Percentiles rank a stretch among this genome's conserved stretches.
phyloP scores from a whole-genome alignment of 1,284 basidiomycete genomes.

The Testicularia cyperi region DNA sequence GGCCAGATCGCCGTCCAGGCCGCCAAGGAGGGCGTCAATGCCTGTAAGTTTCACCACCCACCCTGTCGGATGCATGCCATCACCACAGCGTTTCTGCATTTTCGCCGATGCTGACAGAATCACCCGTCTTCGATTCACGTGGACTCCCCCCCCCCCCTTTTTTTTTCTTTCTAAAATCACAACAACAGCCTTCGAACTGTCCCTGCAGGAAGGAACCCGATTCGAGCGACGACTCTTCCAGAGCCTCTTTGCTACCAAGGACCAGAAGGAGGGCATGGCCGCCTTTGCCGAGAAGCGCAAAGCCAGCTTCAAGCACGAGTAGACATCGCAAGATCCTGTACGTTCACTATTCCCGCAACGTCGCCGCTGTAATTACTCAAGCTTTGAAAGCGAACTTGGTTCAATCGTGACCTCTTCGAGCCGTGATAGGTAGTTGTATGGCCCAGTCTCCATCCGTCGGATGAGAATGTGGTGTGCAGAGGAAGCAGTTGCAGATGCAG shows the following conservation, averaged over 20 bases:
- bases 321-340: no score
- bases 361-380: no score
- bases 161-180: not conserved
- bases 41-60: conserved; percentile 65
- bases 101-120: no score
- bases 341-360: no score
- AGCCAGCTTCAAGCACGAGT: conserved; percentile 51
- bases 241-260: conserved; percentile 85
- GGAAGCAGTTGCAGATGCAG: no score
- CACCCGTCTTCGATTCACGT: no score
- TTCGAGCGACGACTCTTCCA: conserved; percentile 92
- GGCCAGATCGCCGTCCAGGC: conserved; percentile 83
- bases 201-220: conserved; percentile 77
- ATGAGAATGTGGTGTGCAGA: no score
- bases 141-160: no score
- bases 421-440: no score
- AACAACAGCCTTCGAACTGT: conserved; percentile 70
- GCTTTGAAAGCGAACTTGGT: no score
- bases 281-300: conserved; percentile 98
- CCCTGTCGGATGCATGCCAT: not conserved
- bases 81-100: not conserved
- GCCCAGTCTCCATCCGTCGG: no score
- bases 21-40: conserved; percentile 93
- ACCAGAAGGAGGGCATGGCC: conserved; percentile 97
- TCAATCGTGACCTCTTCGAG: no score